A percentile compares a stretch with the other conserved stretches of the same genome.
Conservation (phyloP, 129 eudicot genomes). For the Artemisia argyi region DNA sequence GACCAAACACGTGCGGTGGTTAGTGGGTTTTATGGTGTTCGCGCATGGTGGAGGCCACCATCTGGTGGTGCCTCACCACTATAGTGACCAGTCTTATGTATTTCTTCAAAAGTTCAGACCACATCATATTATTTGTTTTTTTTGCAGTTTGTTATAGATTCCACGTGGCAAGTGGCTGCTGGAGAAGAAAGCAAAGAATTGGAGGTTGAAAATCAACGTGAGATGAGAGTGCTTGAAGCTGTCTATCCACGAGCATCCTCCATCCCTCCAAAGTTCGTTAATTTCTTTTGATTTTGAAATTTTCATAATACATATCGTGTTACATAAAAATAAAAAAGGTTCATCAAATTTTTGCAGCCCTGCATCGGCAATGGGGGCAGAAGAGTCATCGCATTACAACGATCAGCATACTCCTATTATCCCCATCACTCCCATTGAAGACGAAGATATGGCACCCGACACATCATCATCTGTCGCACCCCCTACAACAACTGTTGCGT, state of each 20-base stretch:
- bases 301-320: not conserved
- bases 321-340: not conserved
- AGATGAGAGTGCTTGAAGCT: conserved; percentile 84
- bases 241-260: conserved; percentile 83
- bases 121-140: not conserved
- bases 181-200: conserved; percentile 89
- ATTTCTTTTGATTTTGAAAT: not conserved
- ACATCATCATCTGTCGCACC: conserved; percentile 22
- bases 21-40: no score
- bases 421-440: conserved; percentile 87
- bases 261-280: conserved; percentile 72
- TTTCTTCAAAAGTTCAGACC: not conserved
- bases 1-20: no score
- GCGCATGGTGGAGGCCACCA: no score
- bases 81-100: no score
- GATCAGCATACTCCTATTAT: conserved; percentile 53
- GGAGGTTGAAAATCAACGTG: conserved; percentile 63
- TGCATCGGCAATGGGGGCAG: conserved; percentile 32
- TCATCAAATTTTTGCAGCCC: conserved; percentile 47
- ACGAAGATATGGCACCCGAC: conserved; percentile 61
- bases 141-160: conserved; percentile 62
- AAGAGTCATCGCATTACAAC: conserved; percentile 29
- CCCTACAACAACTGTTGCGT: conserved; percentile 16
- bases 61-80: no score
- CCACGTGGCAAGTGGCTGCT: conserved; percentile 67